These are phyloP conservation scores for Acacia crassicarpa DNA, from an alignment of 306 rosid species.

Conservation along the genomic window DNA sequence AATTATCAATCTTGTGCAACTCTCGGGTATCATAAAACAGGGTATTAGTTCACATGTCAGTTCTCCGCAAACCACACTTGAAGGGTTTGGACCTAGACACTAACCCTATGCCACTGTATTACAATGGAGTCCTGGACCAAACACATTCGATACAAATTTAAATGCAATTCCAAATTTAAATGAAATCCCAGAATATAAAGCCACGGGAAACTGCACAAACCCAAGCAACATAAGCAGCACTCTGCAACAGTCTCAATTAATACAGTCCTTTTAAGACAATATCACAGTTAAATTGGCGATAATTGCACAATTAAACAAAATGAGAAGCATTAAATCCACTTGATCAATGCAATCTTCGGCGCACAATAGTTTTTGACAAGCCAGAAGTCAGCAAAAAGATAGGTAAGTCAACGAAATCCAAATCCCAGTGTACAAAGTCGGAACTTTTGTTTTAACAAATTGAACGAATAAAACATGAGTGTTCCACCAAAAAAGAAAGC, in stretches of 20 bases:
- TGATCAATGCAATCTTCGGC: not conserved
- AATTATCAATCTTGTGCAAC: not conserved
- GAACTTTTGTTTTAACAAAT: not conserved
- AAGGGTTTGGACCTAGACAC: not conserved
- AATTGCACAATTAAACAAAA: not conserved
- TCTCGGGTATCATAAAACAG: not conserved
- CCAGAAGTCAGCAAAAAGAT: not conserved
- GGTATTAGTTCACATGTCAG: not conserved
- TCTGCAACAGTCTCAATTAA: not conserved
- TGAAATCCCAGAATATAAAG: not conserved
- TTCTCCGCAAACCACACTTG: not conserved
- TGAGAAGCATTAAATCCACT: not conserved
- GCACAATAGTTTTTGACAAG: not conserved
- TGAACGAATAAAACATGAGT: not conserved
- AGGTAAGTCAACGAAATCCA: not conserved
- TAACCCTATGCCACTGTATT: not conserved
- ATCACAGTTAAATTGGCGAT: not conserved
- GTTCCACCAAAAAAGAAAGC: not conserved
- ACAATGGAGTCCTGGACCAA: not conserved
- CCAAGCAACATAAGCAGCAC: not conserved
- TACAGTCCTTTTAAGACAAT: not conserved
- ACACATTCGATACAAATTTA: not conserved
- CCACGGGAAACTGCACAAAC: not conserved
- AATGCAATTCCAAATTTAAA: not conserved
- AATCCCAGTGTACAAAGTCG: not conserved